These are phyloP conservation scores for Teratosphaeriaceae sp. DNA, from an alignment of 2,329 filamentous ascomycete genomes.

Conservation along the genomic window DNA sequence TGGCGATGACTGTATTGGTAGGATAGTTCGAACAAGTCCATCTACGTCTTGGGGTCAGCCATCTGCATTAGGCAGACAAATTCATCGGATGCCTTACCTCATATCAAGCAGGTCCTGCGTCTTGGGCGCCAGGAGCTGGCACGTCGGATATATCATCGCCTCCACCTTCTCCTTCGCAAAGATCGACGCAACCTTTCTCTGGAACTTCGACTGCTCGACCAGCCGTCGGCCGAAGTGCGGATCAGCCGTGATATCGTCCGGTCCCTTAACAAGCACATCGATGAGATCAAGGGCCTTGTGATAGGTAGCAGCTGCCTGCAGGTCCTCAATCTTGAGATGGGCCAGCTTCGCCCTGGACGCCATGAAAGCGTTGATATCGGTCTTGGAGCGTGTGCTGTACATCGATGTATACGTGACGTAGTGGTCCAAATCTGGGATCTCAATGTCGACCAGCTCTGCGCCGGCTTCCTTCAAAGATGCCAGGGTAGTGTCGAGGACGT, in stretches of 20 bases:
- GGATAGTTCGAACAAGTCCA: constrained; percentile 25
- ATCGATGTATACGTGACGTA: constrained; percentile 13
- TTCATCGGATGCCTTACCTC: constrained; percentile 6
- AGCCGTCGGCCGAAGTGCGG: constrained; percentile 25
- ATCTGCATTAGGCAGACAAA: not conserved
- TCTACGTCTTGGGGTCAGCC: constrained; percentile 13
- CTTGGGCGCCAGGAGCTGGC: constrained; percentile 28
- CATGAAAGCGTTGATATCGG: constrained; percentile 23
- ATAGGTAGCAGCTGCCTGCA: constrained; percentile 13
- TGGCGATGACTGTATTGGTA: constrained; percentile 32
- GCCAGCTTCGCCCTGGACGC: constrained; percentile 11
- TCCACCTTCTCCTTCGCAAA: constrained; percentile 28
- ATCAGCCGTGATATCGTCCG: constrained; percentile 19
- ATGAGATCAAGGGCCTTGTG: constrained; percentile 19
- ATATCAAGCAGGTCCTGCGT: constrained; percentile 25
- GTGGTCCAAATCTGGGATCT: constrained; percentile 17
- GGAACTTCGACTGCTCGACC: constrained; percentile 22
- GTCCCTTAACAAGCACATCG: constrained; percentile 18
- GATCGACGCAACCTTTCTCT: constrained; percentile 24
- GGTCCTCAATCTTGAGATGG: constrained; percentile 19
- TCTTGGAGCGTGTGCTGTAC: constrained; percentile 19
- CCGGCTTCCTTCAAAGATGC: constrained; percentile 10
- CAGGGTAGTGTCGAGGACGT: constrained; percentile 12
- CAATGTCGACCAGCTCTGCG: constrained; percentile 19
- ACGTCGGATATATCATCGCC: constrained; percentile 31